These are phyloP conservation scores for Scenedesmus sp. DNA, from an alignment of 163 green algal species.

Conservation along the genomic window DNA sequence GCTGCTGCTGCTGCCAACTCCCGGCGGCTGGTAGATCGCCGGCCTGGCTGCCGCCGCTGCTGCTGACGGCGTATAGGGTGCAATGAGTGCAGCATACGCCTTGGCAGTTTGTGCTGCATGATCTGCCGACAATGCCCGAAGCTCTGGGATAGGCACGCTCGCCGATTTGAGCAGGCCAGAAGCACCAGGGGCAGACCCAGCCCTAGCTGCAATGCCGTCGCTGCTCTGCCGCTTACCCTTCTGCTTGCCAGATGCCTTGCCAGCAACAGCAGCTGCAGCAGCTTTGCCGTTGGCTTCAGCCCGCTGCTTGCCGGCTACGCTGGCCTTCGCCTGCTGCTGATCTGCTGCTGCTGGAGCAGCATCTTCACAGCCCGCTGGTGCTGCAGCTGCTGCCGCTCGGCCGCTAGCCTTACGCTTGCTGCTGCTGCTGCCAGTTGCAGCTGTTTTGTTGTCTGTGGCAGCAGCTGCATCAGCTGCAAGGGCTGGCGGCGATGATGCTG, in stretches of 20 bases:
- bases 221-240: not conserved
- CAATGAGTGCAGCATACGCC: constrained; percentile 28
- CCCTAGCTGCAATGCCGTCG: not conserved
- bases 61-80: constrained; percentile 31
- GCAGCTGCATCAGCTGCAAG: not conserved
- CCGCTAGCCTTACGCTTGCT: not conserved
- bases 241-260: not conserved
- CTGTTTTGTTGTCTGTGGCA: not conserved
- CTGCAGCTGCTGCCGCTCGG: constrained; percentile 4
- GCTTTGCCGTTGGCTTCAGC: not conserved
- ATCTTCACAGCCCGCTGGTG: not conserved
- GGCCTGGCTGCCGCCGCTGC: constrained; percentile 5
- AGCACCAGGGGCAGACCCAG: not conserved
- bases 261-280: constrained; percentile 12
- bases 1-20: not conserved
- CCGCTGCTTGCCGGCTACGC: not conserved
- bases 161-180: not conserved
- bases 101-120: constrained; percentile 28
- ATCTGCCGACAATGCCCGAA: constrained; percentile 22
- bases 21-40: constrained; percentile 35
- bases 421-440: constrained; percentile 11
- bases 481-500: not conserved
- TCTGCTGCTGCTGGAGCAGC: not conserved
- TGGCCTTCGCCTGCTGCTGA: not conserved
- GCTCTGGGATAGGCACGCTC: not conserved